phyloP scores from a whole-genome alignment of 495 filamentous ascomycete genomes.

The Chaetomium tenue region DNA sequence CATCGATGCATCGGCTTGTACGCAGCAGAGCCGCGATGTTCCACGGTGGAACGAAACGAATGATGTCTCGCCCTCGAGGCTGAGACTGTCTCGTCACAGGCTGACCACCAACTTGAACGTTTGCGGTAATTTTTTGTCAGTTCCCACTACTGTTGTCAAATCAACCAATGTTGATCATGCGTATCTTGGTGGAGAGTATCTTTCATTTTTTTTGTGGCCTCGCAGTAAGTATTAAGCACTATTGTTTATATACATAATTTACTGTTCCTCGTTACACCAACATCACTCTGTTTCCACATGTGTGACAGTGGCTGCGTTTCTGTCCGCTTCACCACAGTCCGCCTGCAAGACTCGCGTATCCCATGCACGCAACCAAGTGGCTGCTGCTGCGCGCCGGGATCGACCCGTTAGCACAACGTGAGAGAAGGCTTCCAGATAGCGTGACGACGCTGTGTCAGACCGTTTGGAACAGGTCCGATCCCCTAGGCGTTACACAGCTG shows the following conservation, averaged over 20 bases:
- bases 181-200: not conserved
- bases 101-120: no score
- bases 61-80: not conserved
- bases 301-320: not conserved
- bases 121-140: no score
- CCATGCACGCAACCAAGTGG: not conserved
- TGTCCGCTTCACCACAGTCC: no score
- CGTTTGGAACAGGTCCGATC: not conserved
- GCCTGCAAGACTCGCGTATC: not conserved
- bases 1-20: not conserved
- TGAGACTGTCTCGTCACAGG: no score
- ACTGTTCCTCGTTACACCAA: not conserved
- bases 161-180: not conserved
- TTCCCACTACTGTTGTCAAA: no score
- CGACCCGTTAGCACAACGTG: not conserved
- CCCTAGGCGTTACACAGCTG: not conserved
- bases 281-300: not conserved
- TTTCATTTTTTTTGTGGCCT: not conserved
- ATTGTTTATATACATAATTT: not conserved
- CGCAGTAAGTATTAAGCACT: slow-evolving; percentile 1
- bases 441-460: not conserved
- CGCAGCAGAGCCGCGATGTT: no score
- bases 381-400: not conserved
- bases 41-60: not conserved
- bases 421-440: not conserved